phyloP scores from a whole-genome alignment of 768 basidiomycete species.

The Suillus subaureus region DNA sequence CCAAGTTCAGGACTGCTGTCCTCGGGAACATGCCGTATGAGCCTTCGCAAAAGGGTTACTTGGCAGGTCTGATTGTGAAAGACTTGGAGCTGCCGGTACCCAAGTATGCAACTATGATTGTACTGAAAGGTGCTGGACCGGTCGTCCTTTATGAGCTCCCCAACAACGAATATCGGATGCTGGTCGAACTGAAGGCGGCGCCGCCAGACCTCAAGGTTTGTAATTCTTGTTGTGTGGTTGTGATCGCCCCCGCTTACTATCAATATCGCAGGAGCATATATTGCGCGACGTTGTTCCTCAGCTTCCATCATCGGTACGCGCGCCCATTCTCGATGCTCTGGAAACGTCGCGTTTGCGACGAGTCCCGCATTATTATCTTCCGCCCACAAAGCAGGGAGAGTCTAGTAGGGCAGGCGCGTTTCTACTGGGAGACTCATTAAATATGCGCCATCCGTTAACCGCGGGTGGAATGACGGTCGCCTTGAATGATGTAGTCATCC shows the following conservation, averaged over 20 bases:
- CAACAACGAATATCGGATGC: slow-evolving; percentile 80
- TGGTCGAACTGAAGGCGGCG: slow-evolving; percentile 80
- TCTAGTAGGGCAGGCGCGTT: too few relatives aligned
- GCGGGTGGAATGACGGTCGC: too few relatives aligned
- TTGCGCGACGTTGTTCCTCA: slow-evolving; percentile 62
- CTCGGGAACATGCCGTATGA: slow-evolving; percentile 48
- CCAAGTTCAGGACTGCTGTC: slow-evolving; percentile 73
- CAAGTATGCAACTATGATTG: slow-evolving; percentile 73
- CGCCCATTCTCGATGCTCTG: slow-evolving; percentile 61
- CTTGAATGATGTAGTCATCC: too few relatives aligned
- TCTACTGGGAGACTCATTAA: too few relatives aligned
- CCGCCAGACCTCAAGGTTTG: slow-evolving; percentile 75
- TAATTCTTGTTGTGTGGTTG: background rate
- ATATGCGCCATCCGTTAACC: too few relatives aligned
- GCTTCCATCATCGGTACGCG: slow-evolving; percentile 67
- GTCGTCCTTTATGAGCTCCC: slow-evolving; percentile 88
- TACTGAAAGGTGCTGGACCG: slow-evolving; percentile 75
- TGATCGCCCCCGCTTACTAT: slow-evolving; percentile 7
- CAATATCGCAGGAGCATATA: slow-evolving; percentile 25
- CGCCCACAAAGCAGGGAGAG: too few relatives aligned
- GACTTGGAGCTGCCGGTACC: slow-evolving; percentile 50
- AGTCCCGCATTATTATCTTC: slow-evolving; percentile 68
- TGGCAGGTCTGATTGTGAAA: slow-evolving; percentile 80
- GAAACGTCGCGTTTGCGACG: slow-evolving; percentile 72
- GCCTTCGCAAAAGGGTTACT: slow-evolving; percentile 65